These are phyloP conservation scores for Pythium aquatile DNA, from an alignment of 352 stramenopile species.

Conservation along the genomic window DNA sequence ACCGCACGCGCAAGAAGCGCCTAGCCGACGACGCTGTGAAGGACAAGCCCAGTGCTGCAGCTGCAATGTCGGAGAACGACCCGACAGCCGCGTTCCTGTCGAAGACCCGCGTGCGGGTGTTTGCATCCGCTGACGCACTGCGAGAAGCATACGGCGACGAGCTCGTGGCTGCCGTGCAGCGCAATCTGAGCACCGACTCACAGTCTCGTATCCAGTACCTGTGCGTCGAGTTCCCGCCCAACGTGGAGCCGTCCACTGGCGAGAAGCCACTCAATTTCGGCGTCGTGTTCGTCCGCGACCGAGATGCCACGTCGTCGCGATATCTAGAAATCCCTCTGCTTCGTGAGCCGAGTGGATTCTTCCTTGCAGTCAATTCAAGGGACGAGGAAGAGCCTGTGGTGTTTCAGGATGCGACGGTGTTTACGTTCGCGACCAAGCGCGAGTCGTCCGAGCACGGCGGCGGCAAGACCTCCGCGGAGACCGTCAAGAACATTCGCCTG, in stretches of 20 bases:
- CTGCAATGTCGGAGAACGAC: neutral
- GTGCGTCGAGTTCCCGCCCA: conserved; percentile 50
- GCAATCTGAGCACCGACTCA: conserved; percentile 3
- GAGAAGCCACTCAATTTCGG: conserved; percentile 45
- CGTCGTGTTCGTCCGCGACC: conserved; percentile 51
- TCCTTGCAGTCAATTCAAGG: conserved; percentile 6
- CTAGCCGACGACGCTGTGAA: neutral
- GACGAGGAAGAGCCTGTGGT: conserved; percentile 32
- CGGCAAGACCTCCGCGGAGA: conserved; percentile 76
- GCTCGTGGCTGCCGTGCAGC: conserved; percentile 8
- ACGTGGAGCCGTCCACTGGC: neutral
- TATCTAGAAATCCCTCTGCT: conserved; percentile 62
- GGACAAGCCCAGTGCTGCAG: neutral
- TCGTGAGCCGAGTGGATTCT: conserved; percentile 27
- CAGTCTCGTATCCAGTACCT: conserved; percentile 34
- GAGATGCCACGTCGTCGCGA: conserved; percentile 14
- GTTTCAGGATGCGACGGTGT: conserved; percentile 65
- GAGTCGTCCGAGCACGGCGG: conserved; percentile 62
- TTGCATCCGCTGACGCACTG: conserved; percentile 30
- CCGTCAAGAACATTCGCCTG: conserved; percentile 88
- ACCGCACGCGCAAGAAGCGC: conserved; percentile 2
- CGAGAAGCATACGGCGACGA: conserved; percentile 16
- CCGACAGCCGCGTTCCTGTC: conserved; percentile 36
- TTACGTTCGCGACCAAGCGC: conserved; percentile 55
- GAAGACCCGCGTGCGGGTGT: conserved; percentile 29